Base-by-base conservation (phyloP, 352 stramenopile species). In the Pythium oligandrum region DNA sequence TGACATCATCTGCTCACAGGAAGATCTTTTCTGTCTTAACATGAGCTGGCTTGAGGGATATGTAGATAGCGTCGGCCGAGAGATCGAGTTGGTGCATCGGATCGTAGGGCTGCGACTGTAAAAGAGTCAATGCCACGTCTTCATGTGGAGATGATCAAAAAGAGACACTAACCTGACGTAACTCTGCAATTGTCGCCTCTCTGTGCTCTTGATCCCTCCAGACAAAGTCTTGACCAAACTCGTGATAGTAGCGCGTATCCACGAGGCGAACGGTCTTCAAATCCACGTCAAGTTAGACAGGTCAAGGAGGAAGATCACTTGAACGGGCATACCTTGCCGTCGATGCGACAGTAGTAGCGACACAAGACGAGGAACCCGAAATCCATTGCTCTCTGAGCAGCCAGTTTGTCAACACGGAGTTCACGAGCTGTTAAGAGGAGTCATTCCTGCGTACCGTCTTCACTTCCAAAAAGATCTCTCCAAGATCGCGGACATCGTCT, bases 291-390 rank as follows among this genome's bases (percentile, higher is more conserved):
- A 31, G 11, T 32, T 2, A 49, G 30, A 38, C 49, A 48, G 40
- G 17, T 26, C 17, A 26, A 26, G 17, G 17, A 26, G 17, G 17
- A 26, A 26, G 17, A 26, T 26, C 17, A 26, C 17, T 26, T 32
- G 12, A 45, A 45, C 11, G 32, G 48, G 34, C 36, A 17, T 54
- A 88, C 77, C 66, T 88, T 84, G 31, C 64, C 66, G 43, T 88
- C 74, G 8, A 88, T 52, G 17, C 77, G 70, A 40, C 72, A 81
- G 55, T 80, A 88, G 43, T 84, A 83, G 47, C 77, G 73, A 57
- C 70, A 83, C 8, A 88, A 63, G 3, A 88, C 42, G 11, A 88
- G 70, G 36, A 86, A 88, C 0, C 77, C 77, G 53, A 88, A 88
- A 6, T 63, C 61, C 76, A 87, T 87, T 32, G 80, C 76, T 44